Conservation (phyloP, 257 asterid genomes). For the Phtheirospermum japonicum region DNA sequence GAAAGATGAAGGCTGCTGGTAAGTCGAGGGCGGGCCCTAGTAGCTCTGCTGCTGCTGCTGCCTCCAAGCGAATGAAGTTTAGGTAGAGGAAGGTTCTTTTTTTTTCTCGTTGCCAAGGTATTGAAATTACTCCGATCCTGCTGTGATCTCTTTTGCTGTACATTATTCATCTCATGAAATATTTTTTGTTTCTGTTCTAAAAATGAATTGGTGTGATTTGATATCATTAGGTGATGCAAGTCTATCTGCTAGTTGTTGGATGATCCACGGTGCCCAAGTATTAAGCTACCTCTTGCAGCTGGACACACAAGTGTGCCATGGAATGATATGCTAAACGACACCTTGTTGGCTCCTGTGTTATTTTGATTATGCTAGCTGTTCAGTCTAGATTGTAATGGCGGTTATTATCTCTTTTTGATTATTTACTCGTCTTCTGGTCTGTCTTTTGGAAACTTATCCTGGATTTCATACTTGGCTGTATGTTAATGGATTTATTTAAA, state of each 20-base stretch:
- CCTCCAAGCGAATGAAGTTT: slow-evolving; percentile 48
- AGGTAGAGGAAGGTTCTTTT: slow-evolving; percentile 34
- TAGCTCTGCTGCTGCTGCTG: slow-evolving; percentile 31
- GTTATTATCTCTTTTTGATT: background rate
- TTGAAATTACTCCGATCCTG: background rate
- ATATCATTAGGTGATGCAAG: background rate
- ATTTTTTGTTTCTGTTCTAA: background rate
- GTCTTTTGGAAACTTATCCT: background rate
- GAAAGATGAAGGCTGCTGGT: slow-evolving; percentile 55
- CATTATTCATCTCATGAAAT: background rate
- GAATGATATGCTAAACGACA: background rate
- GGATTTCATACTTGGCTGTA: background rate
- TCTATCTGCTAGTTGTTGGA: background rate
- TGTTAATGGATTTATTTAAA: background rate
- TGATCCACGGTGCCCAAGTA: background rate
- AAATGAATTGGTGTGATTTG: background rate
- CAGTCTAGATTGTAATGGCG: background rate
- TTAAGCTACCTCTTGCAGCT: background rate
- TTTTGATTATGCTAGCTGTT: background rate
- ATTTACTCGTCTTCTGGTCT: background rate
- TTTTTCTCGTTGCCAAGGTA: background rate
- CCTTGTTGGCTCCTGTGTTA: background rate
- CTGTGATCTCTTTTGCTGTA: background rate
- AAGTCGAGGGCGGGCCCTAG: slow-evolving; percentile 54
- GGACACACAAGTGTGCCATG: background rate